Evolutionary conservation across 441 rosid species (phyloP).

Genomic region (Adansonia madagascariensis): DNA sequence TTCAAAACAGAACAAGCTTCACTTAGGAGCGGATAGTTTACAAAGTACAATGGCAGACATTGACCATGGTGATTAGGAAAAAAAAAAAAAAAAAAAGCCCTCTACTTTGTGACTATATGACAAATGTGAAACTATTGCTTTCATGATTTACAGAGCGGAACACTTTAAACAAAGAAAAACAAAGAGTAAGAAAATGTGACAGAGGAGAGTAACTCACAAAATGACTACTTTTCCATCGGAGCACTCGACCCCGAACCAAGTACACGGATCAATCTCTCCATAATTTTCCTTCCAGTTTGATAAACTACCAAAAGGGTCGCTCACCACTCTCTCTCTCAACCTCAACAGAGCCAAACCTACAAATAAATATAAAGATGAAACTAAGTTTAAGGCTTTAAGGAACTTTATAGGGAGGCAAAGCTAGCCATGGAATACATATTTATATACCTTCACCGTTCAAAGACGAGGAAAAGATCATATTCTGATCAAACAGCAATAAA

Average conservation of each 20-base stretch:
- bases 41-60: not conserved
- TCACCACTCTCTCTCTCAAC: conserved; percentile 59
- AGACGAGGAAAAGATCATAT: conserved; percentile 45
- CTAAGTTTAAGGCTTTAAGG: not conserved
- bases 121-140: not conserved
- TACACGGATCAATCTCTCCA: conserved; percentile 59
- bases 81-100: not conserved
- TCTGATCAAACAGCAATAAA: conserved; percentile 42
- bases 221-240: conserved; percentile 60
- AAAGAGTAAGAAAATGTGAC: not conserved
- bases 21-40: not conserved
- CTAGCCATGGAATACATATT: not conserved
- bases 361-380: not conserved
- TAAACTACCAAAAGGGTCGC: conserved; percentile 75
- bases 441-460: conserved; percentile 61
- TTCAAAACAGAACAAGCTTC: not conserved
- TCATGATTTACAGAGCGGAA: not conserved
- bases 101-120: conserved; percentile 1
- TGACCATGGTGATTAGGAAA: not conserved
- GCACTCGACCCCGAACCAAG: conserved; percentile 86
- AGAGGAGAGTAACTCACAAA: conserved; percentile 56
- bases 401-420: not conserved
- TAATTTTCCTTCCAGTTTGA: conserved; percentile 56
- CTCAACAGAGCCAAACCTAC: conserved; percentile 69
- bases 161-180: not conserved